These are phyloP conservation scores for Triticum timopheevii DNA, from an alignment of 176 grass and related monocot genomes.

Conservation along the genomic window DNA sequence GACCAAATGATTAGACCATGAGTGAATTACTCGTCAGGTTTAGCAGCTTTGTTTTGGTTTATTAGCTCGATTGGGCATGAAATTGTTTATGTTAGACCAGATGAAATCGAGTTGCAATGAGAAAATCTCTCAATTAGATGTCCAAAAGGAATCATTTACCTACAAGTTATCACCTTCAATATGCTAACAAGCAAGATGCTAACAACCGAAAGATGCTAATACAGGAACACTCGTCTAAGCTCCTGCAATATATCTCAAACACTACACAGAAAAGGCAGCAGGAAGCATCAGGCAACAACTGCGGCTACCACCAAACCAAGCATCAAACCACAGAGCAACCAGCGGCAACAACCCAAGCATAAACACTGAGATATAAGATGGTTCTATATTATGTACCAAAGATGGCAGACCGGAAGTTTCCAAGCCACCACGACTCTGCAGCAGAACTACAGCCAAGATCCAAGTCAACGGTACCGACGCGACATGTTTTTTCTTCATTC, in stretches of 20 bases:
- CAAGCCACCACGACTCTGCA: not conserved
- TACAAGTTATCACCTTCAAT: no score
- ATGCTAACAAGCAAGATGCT: no score
- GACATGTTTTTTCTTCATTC: not conserved
- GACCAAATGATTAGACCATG: not conserved
- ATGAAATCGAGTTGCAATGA: not conserved
- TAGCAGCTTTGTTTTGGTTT: not conserved
- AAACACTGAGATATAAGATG: not conserved
- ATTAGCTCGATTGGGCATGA: not conserved
- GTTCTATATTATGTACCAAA: slow-evolving; percentile 25
- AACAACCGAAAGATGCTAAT: not conserved
- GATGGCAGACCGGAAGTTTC: slow-evolving; percentile 9
- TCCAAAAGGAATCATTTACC: no score
- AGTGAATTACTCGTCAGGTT: not conserved
- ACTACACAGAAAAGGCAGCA: no score
- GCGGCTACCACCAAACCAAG: not conserved
- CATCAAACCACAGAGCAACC: not conserved
- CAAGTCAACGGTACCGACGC: not conserved
- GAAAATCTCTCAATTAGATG: not conserved
- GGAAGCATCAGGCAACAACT: not conserved
- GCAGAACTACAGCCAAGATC: slow-evolving; percentile 4
- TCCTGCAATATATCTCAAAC: not conserved
- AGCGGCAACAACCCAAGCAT: not conserved
- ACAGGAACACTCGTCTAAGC: not conserved
- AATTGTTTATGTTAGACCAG: not conserved